Base-by-base conservation (phyloP, 2,329 filamentous ascomycete genomes). In the Blastomyces parvus region DNA sequence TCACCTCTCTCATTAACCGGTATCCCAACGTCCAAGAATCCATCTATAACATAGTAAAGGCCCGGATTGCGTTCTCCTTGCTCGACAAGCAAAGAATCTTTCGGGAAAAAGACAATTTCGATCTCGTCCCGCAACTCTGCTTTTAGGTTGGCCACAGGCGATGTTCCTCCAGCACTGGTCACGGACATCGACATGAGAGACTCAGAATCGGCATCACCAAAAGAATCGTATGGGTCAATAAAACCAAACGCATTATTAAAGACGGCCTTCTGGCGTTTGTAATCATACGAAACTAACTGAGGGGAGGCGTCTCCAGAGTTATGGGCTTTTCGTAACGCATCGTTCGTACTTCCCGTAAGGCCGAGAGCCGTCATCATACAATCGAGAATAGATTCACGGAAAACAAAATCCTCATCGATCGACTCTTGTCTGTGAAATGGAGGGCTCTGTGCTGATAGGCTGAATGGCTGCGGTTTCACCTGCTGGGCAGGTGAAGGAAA, bases 51-150 rank as follows among this genome's bases (percentile, higher is more conserved):
- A 75, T 99, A 99, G 77, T 99, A 99, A 0, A 99, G 75, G 0
- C 94, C 94, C 0, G 94, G 94, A 69, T 95, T 96, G n/a, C 94
- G 85, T 74, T 99, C 94, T 11, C 94, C 93, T 77, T 97, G 92
- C 71, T 99, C 94, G 0, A 99, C 92, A 19, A 99, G 82, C 0
- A 99, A 89, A 1, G 94, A 93, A 2, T 90, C 92, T 74, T 97
- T 90, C 0, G 92, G 93, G 68, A 99, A 99, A 78, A 90, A 97
- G 6, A 99, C 94, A 67, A 99, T 97, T 72, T 99, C 94, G 2
- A 97, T 85, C 61, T 99, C 94, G 66, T 96, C 88, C 66, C 88
- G 88, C 77, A 97, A 84, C 65, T 97, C 93, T 64, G 91, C 86
- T 3, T 86, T 84, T 5, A 93, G 78, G 3, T 81, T 77, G 62